A percentile compares a stretch with the other conserved stretches of the same genome.
Evolutionary conservation across 2,329 filamentous ascomycete genomes (phyloP).

Genomic region (Colletotrichum gigasporum): DNA sequence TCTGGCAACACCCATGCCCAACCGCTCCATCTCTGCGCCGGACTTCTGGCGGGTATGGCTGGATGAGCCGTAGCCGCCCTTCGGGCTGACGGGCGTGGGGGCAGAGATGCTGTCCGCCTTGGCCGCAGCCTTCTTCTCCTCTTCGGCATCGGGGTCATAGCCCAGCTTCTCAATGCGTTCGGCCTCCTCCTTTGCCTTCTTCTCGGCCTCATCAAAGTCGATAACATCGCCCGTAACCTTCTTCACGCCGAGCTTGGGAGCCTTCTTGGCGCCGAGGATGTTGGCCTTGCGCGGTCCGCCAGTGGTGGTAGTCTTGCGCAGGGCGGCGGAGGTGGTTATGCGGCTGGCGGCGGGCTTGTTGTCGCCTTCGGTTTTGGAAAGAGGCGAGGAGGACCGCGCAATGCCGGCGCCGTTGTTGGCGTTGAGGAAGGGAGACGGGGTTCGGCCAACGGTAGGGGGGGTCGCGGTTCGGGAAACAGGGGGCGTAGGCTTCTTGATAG

Average conservation of each 20-base stretch:
- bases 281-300: slow-evolving; percentile 81
- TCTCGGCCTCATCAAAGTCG: slow-evolving; percentile 97
- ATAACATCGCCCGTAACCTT: slow-evolving; percentile 84
- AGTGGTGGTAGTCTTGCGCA: slow-evolving; percentile 76
- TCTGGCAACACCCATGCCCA: slow-evolving; percentile 88
- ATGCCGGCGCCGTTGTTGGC: slow-evolving; percentile 74
- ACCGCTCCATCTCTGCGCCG: slow-evolving; percentile 82
- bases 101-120: slow-evolving; percentile 70
- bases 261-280: slow-evolving; percentile 87
- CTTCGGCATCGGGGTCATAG: slow-evolving; percentile 92
- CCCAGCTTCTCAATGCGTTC: slow-evolving; percentile 95
- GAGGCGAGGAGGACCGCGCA: slow-evolving; percentile 84
- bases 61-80: slow-evolving; percentile 70
- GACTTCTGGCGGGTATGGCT: slow-evolving; percentile 67
- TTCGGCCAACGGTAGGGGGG: slow-evolving; percentile 81
- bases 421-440: slow-evolving; percentile 89
- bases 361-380: slow-evolving; percentile 68
- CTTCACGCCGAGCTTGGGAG: slow-evolving; percentile 88
- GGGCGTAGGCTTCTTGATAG: slow-evolving; percentile 95
- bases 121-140: slow-evolving; percentile 54
- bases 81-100: slow-evolving; percentile 79
- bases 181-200: slow-evolving; percentile 96
- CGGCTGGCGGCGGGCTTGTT: slow-evolving; percentile 72
- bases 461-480: slow-evolving; percentile 91
- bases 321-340: slow-evolving; percentile 80